Evolutionary conservation across 2,329 filamentous ascomycete species (phyloP).

Genomic region (Rachicladosporium sp.): DNA sequence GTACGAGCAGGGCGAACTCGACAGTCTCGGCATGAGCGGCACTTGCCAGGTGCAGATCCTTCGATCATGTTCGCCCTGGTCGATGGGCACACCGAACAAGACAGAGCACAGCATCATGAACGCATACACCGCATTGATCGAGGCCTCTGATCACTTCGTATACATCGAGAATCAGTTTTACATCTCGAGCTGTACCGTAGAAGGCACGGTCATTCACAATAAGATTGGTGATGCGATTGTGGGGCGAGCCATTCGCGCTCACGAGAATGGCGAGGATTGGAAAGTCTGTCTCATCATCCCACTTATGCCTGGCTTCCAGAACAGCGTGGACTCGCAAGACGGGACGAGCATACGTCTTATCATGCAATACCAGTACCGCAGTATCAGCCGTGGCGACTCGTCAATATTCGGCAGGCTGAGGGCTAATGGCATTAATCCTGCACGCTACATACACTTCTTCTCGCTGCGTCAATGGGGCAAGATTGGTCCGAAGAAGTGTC

Average conservation of each 20-base stretch:
- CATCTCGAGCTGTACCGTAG: constrained; percentile 80
- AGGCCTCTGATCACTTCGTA: constrained; percentile 90
- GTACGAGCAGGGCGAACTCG: constrained; percentile 73
- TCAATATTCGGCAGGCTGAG: constrained; percentile 84
- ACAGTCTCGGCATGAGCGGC: constrained; percentile 75
- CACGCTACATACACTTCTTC: constrained; percentile 93
- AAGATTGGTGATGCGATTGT: constrained; percentile 90
- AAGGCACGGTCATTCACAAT: constrained; percentile 80
- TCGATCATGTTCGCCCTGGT: constrained; percentile 83
- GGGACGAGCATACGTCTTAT: constrained; percentile 90
- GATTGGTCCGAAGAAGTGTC: constrained; percentile 66
- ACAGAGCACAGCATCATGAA: constrained; percentile 93
- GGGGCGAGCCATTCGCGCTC: constrained; percentile 75
- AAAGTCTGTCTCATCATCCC: constrained; percentile 81
- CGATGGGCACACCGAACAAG: constrained; percentile 68
- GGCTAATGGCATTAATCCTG: constrained; percentile 71
- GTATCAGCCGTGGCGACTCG: constrained; percentile 82
- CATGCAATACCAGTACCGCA: constrained; percentile 92
- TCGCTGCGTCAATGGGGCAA: constrained; percentile 85
- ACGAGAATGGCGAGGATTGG: constrained; percentile 79
- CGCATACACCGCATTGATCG: constrained; percentile 88
- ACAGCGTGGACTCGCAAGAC: constrained; percentile 85
- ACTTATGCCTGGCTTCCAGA: constrained; percentile 96
- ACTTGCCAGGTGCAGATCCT: constrained; percentile 95
- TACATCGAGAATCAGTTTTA: constrained; percentile 99